Percentiles rank a stretch among this genome's conserved stretches.
Conservation (phyloP, 768 basidiomycete species). For the Termitomyces sp. region DNA sequence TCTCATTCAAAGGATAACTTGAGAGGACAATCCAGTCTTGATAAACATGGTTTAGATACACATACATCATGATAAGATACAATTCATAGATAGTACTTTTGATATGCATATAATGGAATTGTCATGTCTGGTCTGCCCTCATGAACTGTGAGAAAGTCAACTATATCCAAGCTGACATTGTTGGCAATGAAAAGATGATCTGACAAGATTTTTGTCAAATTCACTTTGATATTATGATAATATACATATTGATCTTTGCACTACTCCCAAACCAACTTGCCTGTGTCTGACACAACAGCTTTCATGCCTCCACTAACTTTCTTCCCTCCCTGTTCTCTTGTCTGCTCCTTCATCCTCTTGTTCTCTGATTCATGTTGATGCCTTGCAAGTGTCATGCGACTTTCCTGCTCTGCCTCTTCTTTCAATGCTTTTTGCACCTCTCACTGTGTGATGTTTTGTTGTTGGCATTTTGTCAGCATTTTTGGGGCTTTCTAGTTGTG, state of each 20-base stretch:
- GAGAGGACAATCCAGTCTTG: no score
- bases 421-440: slow-evolving; percentile 48
- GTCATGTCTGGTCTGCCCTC: no score
- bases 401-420: slow-evolving; percentile 45
- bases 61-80: no score
- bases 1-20: no score
- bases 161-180: no score
- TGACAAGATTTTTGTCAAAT: no score
- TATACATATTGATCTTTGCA: not conserved
- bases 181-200: no score
- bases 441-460: slow-evolving; percentile 58
- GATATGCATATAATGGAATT: no score
- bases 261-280: slow-evolving; percentile 42
- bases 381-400: slow-evolving; percentile 43
- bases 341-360: slow-evolving; percentile 41
- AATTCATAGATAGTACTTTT: no score
- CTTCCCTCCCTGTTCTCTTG: slow-evolving; percentile 24
- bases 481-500: slow-evolving; percentile 29
- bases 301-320: slow-evolving; percentile 52
- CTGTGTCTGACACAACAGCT: slow-evolving; percentile 48
- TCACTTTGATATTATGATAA: no score
- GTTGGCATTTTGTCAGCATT: slow-evolving; percentile 58
- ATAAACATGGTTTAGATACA: no score
- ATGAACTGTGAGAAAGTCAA: no score
- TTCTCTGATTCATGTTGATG: slow-evolving; percentile 60